Percentiles rank a stretch among this genome's conserved stretches.
Conservation (phyloP, 2,329 filamentous ascomycete species). For the Botrytis hyacinthi region DNA sequence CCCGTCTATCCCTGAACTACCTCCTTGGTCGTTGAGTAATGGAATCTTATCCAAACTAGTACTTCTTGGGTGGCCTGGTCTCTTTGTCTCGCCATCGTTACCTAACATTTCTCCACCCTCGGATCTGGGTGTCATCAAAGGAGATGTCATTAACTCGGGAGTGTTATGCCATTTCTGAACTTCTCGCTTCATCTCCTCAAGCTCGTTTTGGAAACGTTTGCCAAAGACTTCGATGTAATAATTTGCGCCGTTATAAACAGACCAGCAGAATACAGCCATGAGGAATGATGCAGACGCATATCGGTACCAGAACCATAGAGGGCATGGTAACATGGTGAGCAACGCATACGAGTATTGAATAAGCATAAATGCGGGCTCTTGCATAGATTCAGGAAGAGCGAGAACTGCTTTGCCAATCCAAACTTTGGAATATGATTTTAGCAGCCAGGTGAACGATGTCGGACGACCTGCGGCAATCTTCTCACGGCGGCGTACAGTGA, state of each 20-base stretch:
- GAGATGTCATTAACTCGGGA: slow-evolving; percentile 48
- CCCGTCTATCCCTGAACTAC: slow-evolving; percentile 46
- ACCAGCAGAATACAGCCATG: slow-evolving; percentile 83
- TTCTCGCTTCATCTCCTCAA: slow-evolving; percentile 84
- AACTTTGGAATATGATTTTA: slow-evolving; percentile 82
- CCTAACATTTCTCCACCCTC: slow-evolving; percentile 25
- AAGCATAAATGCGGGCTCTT: slow-evolving; percentile 90
- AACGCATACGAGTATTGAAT: slow-evolving; percentile 93
- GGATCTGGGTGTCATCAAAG: slow-evolving; percentile 42
- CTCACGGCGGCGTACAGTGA: slow-evolving; percentile 89
- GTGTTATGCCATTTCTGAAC: slow-evolving; percentile 81
- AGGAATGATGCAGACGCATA: slow-evolving; percentile 78
- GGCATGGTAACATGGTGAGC: slow-evolving; percentile 90
- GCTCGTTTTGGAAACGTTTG: slow-evolving; percentile 92
- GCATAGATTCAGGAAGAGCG: slow-evolving; percentile 68
- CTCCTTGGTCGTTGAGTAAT: slow-evolving; percentile 50
- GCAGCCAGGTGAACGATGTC: slow-evolving; percentile 96
- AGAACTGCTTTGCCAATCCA: slow-evolving; percentile 87
- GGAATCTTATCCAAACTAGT: slow-evolving; percentile 54
- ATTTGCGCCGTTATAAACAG: slow-evolving; percentile 93
- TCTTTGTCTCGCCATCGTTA: slow-evolving; percentile 6
- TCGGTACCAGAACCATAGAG: slow-evolving; percentile 89
- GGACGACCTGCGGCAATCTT: slow-evolving; percentile 95
- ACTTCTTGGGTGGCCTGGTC: slow-evolving; percentile 23
- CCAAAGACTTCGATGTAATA: slow-evolving; percentile 99